These are phyloP conservation scores for Cladosporium phlei DNA, from an alignment of 2,329 filamentous ascomycete genomes.

Conservation along the genomic window DNA sequence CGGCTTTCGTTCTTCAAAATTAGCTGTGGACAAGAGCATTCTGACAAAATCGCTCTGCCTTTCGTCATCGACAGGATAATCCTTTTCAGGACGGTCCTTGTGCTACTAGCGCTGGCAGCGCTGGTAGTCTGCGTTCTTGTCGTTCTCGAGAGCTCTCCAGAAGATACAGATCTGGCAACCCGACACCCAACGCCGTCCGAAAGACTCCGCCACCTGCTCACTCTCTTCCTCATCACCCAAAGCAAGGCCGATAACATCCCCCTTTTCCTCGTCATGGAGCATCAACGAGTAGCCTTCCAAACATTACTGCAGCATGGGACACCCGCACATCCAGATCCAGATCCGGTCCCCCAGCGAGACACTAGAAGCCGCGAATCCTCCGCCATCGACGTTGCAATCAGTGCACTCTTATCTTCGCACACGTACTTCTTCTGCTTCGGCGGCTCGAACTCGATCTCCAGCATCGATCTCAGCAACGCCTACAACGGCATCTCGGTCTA, in stretches of 20 bases:
- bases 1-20: not conserved
- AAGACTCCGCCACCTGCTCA: conserved; percentile 60
- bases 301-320: conserved; percentile 14
- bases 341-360: no score
- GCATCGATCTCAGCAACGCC: conserved; percentile 84
- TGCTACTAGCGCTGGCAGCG: not conserved
- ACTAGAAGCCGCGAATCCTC: no score
- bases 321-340: not conserved
- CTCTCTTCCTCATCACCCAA: conserved; percentile 79
- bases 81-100: not conserved
- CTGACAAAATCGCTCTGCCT: not conserved
- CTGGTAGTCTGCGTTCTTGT: not conserved
- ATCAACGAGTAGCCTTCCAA: conserved; percentile 67
- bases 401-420: conserved; percentile 70
- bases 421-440: conserved; percentile 84
- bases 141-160: not conserved
- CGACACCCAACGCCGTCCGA: conserved; percentile 24
- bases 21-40: not conserved
- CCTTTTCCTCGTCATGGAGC: conserved; percentile 42
- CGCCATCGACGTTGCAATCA: conserved; percentile 49
- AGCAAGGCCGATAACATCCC: conserved; percentile 80
- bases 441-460: conserved; percentile 89
- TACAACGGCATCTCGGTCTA: conserved; percentile 88
- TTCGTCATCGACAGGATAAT: not conserved
- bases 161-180: no score